Evolutionary conservation across 345 rosid species (phyloP), one percentile per base, ranked within the genome.

Genomic region (Barbarea vulgaris): DNA sequence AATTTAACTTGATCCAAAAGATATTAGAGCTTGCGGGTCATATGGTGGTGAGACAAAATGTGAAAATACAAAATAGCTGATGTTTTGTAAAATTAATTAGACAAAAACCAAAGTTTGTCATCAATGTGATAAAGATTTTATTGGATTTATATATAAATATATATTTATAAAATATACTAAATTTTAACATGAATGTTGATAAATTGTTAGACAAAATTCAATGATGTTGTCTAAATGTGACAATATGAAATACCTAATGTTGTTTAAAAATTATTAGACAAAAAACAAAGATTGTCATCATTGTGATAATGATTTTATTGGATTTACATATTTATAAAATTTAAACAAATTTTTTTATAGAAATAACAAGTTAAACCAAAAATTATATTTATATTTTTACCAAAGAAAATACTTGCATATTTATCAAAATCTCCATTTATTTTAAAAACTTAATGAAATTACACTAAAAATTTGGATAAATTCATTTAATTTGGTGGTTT

Each of bases 371-470:
- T 28, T 12, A 24, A 37, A 7, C 24, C 11, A 15, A 27, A 28
- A 41, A 10, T 55, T 41, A 36, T 30, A 25, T 46, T 57, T 13
- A 57, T 12, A 70, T 47, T 22, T 59, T 70, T 50, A 70, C 27
- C 9, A 9, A 9, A 70, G 19, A 25, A 24, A 10, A 10, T 17
- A 24, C 9, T 60, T 70, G 4, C 51, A 39, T 25, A 68, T 30
- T 44, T 46, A 13, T 46, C 17, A 27, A 37, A 54, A 17, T 34
- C 5, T 21, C 5, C 8, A 31, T 4, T 6, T 39, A 39, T 55
- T 39, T 27, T 3, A 57, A 56, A 55, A 6, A 5, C 1, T 13
- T 30, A 19, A 44, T 15, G 14, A 44, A 57, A 58, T 11, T 13
- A 34, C 66, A 30, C 31, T 0, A 55, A 28, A n/a, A 30, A 30